Evolutionary conservation across 768 basidiomycete genomes (phyloP).

Genomic region (Crepidotus variabilis): DNA sequence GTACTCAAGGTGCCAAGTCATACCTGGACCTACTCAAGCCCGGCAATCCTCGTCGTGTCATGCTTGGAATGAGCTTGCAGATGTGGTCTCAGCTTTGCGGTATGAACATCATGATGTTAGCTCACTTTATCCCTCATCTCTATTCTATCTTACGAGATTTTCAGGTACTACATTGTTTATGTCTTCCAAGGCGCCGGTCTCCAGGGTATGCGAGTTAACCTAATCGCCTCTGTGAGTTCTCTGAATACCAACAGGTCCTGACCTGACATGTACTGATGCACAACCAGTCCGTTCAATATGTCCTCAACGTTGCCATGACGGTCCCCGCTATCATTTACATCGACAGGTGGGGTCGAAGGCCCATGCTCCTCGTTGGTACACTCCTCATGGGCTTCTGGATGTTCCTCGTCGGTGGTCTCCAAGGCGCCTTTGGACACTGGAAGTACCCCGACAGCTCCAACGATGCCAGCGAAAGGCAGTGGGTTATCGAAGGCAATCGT

Average conservation of each 20-base stretch:
- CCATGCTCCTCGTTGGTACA: constrained; percentile 65
- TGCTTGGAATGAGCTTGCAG: constrained; percentile 67
- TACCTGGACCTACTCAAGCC: constrained; percentile 63
- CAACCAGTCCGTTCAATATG: constrained; percentile 64
- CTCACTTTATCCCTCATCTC: constrained; percentile 7
- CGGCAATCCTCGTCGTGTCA: constrained; percentile 66
- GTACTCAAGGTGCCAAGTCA: constrained; percentile 67
- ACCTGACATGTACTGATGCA: neutral
- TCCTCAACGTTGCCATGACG: constrained; percentile 42
- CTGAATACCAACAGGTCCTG: too few species aligned
- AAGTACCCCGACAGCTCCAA: constrained; percentile 22
- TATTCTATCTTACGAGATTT: neutral
- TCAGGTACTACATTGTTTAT: constrained; percentile 61
- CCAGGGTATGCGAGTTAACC: constrained; percentile 68
- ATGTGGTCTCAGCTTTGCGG: constrained; percentile 78
- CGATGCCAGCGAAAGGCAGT: constrained; percentile 24
- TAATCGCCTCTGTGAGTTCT: constrained; percentile 54
- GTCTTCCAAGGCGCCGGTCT: constrained; percentile 78
- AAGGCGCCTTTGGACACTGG: constrained; percentile 66
- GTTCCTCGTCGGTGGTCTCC: constrained; percentile 73
- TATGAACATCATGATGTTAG: constrained; percentile 80
- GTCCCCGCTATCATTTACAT: constrained; percentile 59
- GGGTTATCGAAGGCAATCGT: constrained; percentile 55
- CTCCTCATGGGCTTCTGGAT: constrained; percentile 74
- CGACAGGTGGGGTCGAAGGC: constrained; percentile 77